Percentiles rank a stretch among this genome's conserved stretches.
Conservation (phyloP, 441 rosid species). For the Jatropha podagrica region DNA sequence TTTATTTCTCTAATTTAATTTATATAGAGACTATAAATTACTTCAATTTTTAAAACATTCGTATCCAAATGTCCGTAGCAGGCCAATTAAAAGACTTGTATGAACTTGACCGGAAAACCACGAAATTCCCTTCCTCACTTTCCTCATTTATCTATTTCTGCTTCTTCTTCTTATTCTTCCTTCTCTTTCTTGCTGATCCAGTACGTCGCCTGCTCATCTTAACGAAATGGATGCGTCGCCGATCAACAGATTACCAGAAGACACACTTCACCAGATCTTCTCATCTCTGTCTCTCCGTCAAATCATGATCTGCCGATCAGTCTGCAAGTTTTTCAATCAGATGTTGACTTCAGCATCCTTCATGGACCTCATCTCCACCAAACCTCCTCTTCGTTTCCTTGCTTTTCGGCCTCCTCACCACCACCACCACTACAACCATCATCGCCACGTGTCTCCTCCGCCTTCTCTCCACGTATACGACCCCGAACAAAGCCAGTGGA, state of each 20-base stretch:
- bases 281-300: slow-evolving; percentile 78
- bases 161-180: neutral
- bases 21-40: no score
- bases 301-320: slow-evolving; percentile 67
- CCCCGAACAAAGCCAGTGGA: slow-evolving; percentile 57
- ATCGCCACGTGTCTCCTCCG: slow-evolving; percentile 12
- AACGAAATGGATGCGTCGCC: slow-evolving; percentile 59
- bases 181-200: neutral
- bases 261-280: slow-evolving; percentile 81
- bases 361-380: slow-evolving; percentile 50
- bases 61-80: no score
- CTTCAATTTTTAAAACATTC: no score
- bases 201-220: slow-evolving; percentile 23
- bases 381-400: slow-evolving; percentile 57
- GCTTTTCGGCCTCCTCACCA: slow-evolving; percentile 58
- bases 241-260: slow-evolving; percentile 67
- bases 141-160: no score
- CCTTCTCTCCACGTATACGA: slow-evolving; percentile 62
- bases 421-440: slow-evolving; percentile 25
- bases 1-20: no score
- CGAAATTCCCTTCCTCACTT: neutral
- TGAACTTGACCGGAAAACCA: neutral
- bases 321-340: slow-evolving; percentile 63
- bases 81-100: no score
- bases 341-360: slow-evolving; percentile 61